Conservation (phyloP, 2,329 filamentous ascomycete species). For the Aciculosporium take region DNA sequence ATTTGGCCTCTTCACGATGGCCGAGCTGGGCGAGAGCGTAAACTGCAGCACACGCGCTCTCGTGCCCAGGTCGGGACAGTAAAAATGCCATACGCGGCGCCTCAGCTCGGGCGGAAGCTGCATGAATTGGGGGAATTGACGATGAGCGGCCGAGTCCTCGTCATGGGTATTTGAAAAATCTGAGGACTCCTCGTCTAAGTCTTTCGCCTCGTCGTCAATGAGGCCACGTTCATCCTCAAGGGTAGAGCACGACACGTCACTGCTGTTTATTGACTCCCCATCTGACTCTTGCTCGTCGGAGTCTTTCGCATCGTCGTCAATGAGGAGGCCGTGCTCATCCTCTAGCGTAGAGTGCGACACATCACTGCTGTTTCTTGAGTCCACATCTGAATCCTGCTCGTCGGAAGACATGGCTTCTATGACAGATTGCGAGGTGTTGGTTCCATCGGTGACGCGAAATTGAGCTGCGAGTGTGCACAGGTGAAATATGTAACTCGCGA, state of each 20-base stretch:
- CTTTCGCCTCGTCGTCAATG: conserved; percentile 8
- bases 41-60: conserved; percentile 12
- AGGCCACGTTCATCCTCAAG: not conserved
- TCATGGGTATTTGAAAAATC: not conserved
- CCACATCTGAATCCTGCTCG: not conserved
- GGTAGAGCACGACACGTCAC: conserved; percentile 3
- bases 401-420: not conserved
- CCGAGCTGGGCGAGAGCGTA: not conserved
- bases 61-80: conserved; percentile 16
- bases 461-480: not conserved
- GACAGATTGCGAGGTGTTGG: not conserved
- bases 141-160: not conserved
- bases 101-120: conserved; percentile 21
- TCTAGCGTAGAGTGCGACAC: conserved; percentile 1
- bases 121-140: conserved; percentile 13
- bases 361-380: conserved; percentile 1
- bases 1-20: conserved; percentile 6
- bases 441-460: not conserved
- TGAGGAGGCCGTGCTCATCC: not conserved
- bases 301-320: conserved; percentile 9
- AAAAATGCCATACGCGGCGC: conserved; percentile 18
- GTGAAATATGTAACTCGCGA: not conserved
- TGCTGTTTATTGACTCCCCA: conserved; percentile 1
- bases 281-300: not conserved
- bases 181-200: conserved; percentile 2